A percentile compares a stretch with the other conserved stretches of the same genome.
These are phyloP conservation scores for Fomitopsis pinicola DNA, from an alignment of 1,284 basidiomycete species.

Conservation along the genomic window DNA sequence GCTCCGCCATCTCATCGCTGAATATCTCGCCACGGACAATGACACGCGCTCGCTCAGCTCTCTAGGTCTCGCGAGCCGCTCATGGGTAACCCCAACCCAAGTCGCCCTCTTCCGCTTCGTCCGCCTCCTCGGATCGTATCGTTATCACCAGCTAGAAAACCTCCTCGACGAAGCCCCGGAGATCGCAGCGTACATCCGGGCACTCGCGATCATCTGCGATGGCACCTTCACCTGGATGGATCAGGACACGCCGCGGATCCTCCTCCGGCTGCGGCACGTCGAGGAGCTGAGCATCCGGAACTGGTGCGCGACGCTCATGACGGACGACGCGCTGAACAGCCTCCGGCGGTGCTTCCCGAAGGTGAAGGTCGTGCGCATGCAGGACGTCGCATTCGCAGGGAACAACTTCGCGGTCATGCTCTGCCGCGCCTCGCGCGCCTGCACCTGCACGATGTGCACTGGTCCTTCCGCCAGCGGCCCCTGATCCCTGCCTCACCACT, in stretches of 20 bases:
- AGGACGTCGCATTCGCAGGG: slow-evolving; percentile 1
- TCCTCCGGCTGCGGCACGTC: slow-evolving; percentile 1
- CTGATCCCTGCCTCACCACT: background rate
- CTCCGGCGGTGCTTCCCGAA: slow-evolving; percentile 1
- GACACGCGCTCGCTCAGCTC: slow-evolving; percentile 1
- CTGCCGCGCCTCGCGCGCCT: background rate
- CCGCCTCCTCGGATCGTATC: background rate
- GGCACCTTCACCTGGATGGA: slow-evolving; percentile 5
- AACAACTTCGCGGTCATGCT: slow-evolving; percentile 2
- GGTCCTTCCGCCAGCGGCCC: background rate
- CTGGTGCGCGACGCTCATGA: slow-evolving; percentile 4
- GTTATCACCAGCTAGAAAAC: slow-evolving; percentile 1
- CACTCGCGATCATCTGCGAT: slow-evolving; percentile 2
- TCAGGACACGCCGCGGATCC: slow-evolving; percentile 3
- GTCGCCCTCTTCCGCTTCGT: slow-evolving; percentile 5
- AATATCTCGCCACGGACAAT: slow-evolving; percentile 2
- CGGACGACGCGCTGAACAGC: background rate
- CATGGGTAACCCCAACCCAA: slow-evolving; percentile 1
- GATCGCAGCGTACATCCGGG: slow-evolving; percentile 3
- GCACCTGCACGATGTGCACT: slow-evolving; percentile 3
- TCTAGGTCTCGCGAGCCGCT: slow-evolving; percentile 6
- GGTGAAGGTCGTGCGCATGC: background rate
- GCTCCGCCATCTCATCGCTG: background rate
- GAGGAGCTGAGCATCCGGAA: slow-evolving; percentile 2
- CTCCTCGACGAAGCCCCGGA: slow-evolving; percentile 2